A percentile compares a stretch with the other conserved stretches of the same genome.
Conservation (phyloP, 768 basidiomycete species). For the Cytidiella melzeri region DNA sequence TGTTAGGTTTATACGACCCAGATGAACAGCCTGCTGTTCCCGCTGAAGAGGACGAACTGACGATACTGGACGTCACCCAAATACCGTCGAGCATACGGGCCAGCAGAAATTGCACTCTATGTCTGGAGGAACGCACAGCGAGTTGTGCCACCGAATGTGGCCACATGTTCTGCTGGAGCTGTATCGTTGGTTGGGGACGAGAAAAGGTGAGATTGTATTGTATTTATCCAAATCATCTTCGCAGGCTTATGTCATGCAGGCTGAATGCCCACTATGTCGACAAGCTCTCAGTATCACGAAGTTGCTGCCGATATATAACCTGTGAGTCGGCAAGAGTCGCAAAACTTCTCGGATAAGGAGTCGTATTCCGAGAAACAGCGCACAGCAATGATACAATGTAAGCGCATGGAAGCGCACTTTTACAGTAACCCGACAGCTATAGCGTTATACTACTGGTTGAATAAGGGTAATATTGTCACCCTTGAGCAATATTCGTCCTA, state of each 20-base stretch:
- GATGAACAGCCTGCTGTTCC: constrained; percentile 49
- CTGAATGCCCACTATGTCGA: constrained; percentile 85
- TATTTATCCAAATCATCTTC: no score
- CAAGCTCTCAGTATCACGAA: constrained; percentile 65
- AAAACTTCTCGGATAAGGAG: constrained; percentile 3
- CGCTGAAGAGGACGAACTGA: constrained; percentile 67
- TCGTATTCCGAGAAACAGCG: constrained; percentile 13
- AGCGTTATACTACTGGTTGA: constrained; percentile 50
- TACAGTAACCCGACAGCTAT: constrained; percentile 7
- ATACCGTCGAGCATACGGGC: constrained; percentile 50
- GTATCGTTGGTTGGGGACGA: constrained; percentile 82
- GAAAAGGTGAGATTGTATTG: constrained; percentile 68
- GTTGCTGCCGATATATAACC: constrained; percentile 78
- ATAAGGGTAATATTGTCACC: constrained; percentile 99
- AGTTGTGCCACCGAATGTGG: constrained; percentile 86
- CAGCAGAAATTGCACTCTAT: constrained; percentile 72
- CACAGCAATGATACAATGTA: constrained; percentile 18
- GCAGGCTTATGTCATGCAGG: constrained; percentile 32
- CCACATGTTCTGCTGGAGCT: constrained; percentile 87
- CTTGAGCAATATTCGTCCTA: constrained; percentile 93
- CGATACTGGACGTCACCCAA: constrained; percentile 51
- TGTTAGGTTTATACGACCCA: constrained; percentile 44
- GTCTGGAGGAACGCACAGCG: constrained; percentile 77
- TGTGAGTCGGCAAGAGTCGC: constrained; percentile 35
- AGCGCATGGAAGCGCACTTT: constrained; percentile 20